A percentile compares a stretch with the other conserved stretches of the same genome.
Evolutionary conservation across 2,329 filamentous ascomycete genomes (phyloP).

Genomic region (Aspergillus sp.): DNA sequence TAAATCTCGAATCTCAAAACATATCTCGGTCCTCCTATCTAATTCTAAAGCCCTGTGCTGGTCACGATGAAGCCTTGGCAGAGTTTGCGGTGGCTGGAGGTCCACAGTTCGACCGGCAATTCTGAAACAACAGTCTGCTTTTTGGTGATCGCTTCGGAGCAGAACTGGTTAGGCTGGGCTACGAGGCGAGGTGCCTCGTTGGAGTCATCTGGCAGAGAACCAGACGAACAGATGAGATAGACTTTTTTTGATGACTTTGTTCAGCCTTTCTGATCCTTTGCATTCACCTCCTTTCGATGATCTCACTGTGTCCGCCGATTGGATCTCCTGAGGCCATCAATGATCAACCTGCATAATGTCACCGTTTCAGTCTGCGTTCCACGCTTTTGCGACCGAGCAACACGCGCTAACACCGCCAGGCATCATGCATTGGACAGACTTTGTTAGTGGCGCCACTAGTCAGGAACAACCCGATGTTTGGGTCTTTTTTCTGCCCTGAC

Average conservation of each 20-base stretch:
- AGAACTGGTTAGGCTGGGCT: background rate
- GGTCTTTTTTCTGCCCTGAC: background rate
- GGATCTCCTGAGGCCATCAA: too few relatives aligned
- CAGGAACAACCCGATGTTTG: constrained; percentile 4
- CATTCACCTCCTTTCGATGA: background rate
- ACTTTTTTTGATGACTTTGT: background rate
- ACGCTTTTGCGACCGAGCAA: constrained; percentile 3
- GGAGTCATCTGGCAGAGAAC: too few relatives aligned
- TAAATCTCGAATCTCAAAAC: background rate
- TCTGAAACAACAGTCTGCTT: constrained; percentile 8
- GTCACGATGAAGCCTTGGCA: background rate
- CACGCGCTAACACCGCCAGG: background rate
- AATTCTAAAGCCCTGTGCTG: background rate
- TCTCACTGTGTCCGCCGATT: background rate
- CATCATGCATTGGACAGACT: background rate
- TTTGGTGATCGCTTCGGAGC: background rate
- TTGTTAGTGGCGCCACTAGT: constrained; percentile 4
- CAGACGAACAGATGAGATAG: background rate
- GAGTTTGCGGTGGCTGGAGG: background rate
- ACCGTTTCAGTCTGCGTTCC: constrained; percentile 5
- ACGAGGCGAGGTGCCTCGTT: background rate
- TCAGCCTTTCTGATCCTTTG: background rate
- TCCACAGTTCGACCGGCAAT: constrained; percentile 11
- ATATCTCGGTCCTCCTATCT: background rate
- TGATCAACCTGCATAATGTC: constrained; percentile 3